phyloP scores from a whole-genome alignment of 805 yeast genomes.

The Priceomyces carsonii region DNA sequence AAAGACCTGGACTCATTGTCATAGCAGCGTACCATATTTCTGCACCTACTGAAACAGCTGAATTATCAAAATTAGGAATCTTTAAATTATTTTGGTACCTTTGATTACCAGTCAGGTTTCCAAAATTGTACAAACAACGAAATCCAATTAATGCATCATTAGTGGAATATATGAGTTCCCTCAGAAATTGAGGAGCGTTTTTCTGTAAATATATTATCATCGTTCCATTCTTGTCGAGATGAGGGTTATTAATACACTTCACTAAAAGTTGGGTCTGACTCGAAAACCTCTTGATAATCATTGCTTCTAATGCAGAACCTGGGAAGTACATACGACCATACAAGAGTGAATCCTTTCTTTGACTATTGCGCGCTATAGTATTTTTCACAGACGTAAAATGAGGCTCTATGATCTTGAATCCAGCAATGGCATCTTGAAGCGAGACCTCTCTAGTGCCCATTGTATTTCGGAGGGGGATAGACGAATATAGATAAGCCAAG shows the following conservation, averaged over 20 bases:
- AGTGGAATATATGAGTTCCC: slow-evolving; percentile 79
- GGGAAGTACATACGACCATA: slow-evolving; percentile 92
- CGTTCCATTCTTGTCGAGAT: slow-evolving; percentile 51
- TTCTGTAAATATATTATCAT: slow-evolving; percentile 73
- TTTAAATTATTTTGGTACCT: slow-evolving; percentile 38
- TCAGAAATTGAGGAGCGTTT: slow-evolving; percentile 59
- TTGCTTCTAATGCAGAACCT: slow-evolving; percentile 81
- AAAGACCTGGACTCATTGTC: slow-evolving; percentile 86
- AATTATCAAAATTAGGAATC: slow-evolving; percentile 51
- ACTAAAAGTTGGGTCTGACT: slow-evolving; percentile 62
- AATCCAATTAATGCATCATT: slow-evolving; percentile 83
- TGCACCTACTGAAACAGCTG: slow-evolving; percentile 73
- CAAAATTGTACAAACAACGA: slow-evolving; percentile 72
- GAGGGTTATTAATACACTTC: slow-evolving; percentile 73
- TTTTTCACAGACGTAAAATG: slow-evolving; percentile 17
- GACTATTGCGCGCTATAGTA: slow-evolving; percentile 2
- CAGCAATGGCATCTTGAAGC: slow-evolving; percentile 67
- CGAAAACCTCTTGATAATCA: slow-evolving; percentile 68
- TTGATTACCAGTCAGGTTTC: slow-evolving; percentile 21
- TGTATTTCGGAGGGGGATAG: slow-evolving; percentile 54
- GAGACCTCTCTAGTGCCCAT: slow-evolving; percentile 52
- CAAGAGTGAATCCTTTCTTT: slow-evolving; percentile 44
- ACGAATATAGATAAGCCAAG: slow-evolving; percentile 75
- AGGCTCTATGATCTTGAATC: slow-evolving; percentile 63
- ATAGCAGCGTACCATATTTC: slow-evolving; percentile 87